Evolutionary conservation across 176 grass and related monocot species (phyloP), one percentile per base, ranked within the genome.

Genomic region (Elaeis guineensis): DNA sequence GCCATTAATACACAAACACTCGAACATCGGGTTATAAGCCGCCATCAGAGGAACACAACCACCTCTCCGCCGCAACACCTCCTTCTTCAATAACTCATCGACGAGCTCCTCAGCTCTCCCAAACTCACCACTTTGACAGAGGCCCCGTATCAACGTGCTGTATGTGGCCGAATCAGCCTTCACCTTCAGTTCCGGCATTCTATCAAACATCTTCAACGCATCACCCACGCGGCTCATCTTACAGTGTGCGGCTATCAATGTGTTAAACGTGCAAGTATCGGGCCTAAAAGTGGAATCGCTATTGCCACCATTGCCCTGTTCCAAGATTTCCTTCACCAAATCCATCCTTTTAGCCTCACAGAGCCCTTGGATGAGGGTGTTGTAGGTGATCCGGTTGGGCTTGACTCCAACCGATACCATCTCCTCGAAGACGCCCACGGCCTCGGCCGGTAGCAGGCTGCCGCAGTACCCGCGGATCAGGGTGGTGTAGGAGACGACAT

Each of bases 241-340:
- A 50, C 80, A 90, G 57, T 90, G 77, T 0, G 74, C 55, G 3
- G 74, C 23, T 51, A 89, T 61, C 58, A 95, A 62, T 0, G 71
- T 90, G 68, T 95, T 95, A 71, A 95, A 95, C 17, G 90, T 90
- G 79, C 90, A 95, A 0, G 86, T 95, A 73, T 95, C 86, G 0
- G 90, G 86, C 56, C 73, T 89, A 65, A 95, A 95, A 1, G 12
- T 57, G 1, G 67, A 65, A 12, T 81, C 62, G 17, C 51, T 58
- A 11, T 18, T 52, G 8, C 19, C 8, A 17, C 14, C 52, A 16
- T 55, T 25, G 17, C 52, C 51, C 29, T 3, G 52, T 23, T 81
- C 67, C 30, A 90, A 59, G n/a, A 95, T 55, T 9, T 61, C 57
- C 53, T 79, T 95, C 25, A 90, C 80, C 19, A 95, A 85, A 67